phyloP scores from a whole-genome alignment of 768 basidiomycete genomes.

The Multifurca ochricompacta region DNA sequence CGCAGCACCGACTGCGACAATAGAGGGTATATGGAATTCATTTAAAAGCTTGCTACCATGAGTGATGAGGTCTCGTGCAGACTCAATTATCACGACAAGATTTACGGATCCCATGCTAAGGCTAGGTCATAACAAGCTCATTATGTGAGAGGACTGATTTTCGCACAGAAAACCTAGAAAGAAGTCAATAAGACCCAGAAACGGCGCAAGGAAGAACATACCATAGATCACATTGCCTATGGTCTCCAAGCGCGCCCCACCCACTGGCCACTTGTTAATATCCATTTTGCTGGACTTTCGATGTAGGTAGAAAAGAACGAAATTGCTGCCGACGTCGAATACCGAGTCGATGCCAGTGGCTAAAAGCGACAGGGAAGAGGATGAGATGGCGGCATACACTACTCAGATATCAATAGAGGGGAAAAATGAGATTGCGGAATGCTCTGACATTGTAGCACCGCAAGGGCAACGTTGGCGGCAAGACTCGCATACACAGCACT shows the following conservation, averaged over 20 bases:
- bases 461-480: slow-evolving; percentile 64
- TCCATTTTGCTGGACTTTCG: slow-evolving; percentile 65
- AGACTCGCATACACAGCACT: slow-evolving; percentile 84
- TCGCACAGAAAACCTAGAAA: slow-evolving; percentile 41
- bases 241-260: slow-evolving; percentile 83
- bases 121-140: not conserved
- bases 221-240: slow-evolving; percentile 88
- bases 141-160: slow-evolving; percentile 1
- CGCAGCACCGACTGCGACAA: slow-evolving; percentile 77
- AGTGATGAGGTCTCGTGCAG: slow-evolving; percentile 59
- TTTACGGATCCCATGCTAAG: slow-evolving; percentile 87
- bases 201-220: slow-evolving; percentile 22
- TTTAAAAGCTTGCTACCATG: slow-evolving; percentile 48
- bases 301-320: slow-evolving; percentile 76
- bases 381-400: slow-evolving; percentile 92
- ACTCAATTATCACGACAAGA: slow-evolving; percentile 84
- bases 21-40: slow-evolving; percentile 69
- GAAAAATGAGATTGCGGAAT: not conserved
- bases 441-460: slow-evolving; percentile 57
- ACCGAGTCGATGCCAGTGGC: slow-evolving; percentile 87
- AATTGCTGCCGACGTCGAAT: slow-evolving; percentile 77
- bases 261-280: slow-evolving; percentile 83
- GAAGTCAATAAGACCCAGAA: not conserved
- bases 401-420: slow-evolving; percentile 5
- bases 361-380: slow-evolving; percentile 75